Percentiles rank a stretch among this genome's conserved stretches.
phyloP scores from a whole-genome alignment of 495 filamentous ascomycete genomes.

The Annulohypoxylon nitens region DNA sequence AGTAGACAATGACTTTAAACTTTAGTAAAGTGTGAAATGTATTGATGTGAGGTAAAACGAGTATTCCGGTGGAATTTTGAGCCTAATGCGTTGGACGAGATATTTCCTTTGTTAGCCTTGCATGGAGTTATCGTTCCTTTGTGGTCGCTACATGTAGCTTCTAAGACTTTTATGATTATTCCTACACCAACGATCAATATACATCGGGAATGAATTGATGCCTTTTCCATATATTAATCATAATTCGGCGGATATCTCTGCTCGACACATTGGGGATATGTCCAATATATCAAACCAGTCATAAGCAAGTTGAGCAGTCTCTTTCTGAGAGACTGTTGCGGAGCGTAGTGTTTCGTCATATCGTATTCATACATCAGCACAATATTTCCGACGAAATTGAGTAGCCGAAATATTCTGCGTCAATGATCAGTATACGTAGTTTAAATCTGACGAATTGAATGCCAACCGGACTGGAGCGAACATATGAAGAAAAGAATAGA shows the following conservation, averaged over 20 bases:
- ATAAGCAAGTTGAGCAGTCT: constrained; percentile 7
- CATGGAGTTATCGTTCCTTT: too few relatives aligned
- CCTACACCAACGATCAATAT: too few relatives aligned
- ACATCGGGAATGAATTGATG: neutral
- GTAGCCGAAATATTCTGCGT: constrained; percentile 3
- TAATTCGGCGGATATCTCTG: constrained; percentile 7
- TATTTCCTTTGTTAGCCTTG: too few relatives aligned
- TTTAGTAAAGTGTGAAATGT: too few relatives aligned
- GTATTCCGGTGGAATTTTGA: too few relatives aligned
- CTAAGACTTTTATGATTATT: too few relatives aligned
- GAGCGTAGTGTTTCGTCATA: constrained; percentile 13
- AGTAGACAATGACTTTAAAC: too few relatives aligned
- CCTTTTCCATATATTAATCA: neutral
- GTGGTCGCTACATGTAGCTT: too few relatives aligned
- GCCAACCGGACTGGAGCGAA: neutral
- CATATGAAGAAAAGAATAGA: neutral
- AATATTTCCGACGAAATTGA: constrained; percentile 11
- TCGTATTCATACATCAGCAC: constrained; percentile 2
- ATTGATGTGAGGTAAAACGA: too few relatives aligned
- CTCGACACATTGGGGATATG: constrained; percentile 3
- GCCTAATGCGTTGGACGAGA: too few relatives aligned
- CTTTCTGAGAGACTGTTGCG: constrained; percentile 2
- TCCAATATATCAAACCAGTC: constrained; percentile 11
- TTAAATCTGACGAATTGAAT: neutral
- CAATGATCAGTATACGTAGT: neutral